Evolutionary conservation across 768 basidiomycete species (phyloP).

Genomic region (Vararia minispora): DNA sequence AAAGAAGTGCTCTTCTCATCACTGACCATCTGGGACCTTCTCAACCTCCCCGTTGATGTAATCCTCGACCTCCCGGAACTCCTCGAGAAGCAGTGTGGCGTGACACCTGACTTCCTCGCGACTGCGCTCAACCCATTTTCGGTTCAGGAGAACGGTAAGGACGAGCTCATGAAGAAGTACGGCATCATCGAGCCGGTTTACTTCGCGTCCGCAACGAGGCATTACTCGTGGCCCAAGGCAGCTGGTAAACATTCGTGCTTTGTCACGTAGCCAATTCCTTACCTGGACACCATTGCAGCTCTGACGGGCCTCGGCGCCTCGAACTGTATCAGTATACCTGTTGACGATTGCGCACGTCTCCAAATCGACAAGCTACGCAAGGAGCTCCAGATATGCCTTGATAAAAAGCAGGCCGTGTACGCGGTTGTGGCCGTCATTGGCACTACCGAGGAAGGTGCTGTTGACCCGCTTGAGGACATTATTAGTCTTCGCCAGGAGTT

Average conservation of each 20-base stretch:
- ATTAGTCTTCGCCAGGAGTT: constrained; percentile 23
- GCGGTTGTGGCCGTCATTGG: constrained; percentile 33
- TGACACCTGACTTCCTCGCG: constrained; percentile 24
- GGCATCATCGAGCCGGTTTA: constrained; percentile 17
- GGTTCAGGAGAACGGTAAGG: constrained; percentile 27
- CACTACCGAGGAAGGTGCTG: constrained; percentile 31
- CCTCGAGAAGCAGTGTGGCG: constrained; percentile 22
- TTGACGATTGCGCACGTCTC: constrained; percentile 28
- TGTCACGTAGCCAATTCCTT: neutral
- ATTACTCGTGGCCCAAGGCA: constrained; percentile 39
- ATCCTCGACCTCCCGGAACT: constrained; percentile 26
- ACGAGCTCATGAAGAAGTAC: constrained; percentile 18
- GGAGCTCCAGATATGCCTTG: constrained; percentile 21
- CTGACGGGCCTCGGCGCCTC: constrained; percentile 31
- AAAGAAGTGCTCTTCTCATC: constrained; percentile 20
- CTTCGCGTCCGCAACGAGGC: constrained; percentile 23
- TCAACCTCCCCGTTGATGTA: constrained; percentile 25
- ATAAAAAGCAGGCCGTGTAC: constrained; percentile 25
- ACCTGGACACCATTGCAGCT: constrained; percentile 25
- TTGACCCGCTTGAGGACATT: constrained; percentile 30
- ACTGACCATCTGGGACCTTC: constrained; percentile 27
- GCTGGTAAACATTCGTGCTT: constrained; percentile 23
- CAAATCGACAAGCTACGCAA: constrained; percentile 18
- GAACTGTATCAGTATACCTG: constrained; percentile 24
- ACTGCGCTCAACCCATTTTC: constrained; percentile 21